Evolutionary conservation across 768 basidiomycete species (phyloP).

Genomic region (Tulasnella sp.): DNA sequence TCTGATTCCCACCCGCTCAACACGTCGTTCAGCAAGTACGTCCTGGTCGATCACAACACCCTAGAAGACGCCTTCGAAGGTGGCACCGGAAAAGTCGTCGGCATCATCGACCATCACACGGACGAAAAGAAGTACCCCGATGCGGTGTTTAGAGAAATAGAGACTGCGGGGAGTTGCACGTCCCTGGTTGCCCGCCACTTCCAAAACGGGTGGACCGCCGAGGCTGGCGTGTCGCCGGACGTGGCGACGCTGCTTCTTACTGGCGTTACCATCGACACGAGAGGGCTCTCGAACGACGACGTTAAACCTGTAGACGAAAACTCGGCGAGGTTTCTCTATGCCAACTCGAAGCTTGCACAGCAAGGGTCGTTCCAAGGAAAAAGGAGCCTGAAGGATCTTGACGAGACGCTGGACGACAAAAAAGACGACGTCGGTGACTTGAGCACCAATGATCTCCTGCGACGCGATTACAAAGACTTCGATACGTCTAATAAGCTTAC

Average conservation of each 20-base stretch:
- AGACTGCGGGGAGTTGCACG: conserved; percentile 73
- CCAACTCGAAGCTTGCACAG: conserved; percentile 54
- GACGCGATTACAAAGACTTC: conserved; percentile 94
- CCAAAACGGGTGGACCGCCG: conserved; percentile 41
- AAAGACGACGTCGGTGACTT: conserved; percentile 74
- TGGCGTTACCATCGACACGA: conserved; percentile 86
- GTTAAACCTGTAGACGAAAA: conserved; percentile 65
- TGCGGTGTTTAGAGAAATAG: conserved; percentile 68
- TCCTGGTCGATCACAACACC: conserved; percentile 90
- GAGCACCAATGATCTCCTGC: conserved; percentile 72
- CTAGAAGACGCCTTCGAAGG: conserved; percentile 53
- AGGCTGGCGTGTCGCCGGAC: conserved; percentile 52
- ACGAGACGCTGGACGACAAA: conserved; percentile 53
- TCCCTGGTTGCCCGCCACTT: conserved; percentile 63
- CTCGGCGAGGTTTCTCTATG: conserved; percentile 63
- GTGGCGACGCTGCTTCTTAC: conserved; percentile 78
- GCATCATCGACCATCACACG: conserved; percentile 88
- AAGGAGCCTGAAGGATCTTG: conserved; percentile 48
- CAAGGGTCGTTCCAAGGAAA: conserved; percentile 42
- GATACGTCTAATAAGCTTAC: conserved; percentile 49
- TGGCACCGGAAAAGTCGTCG: conserved; percentile 55
- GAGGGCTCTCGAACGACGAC: conserved; percentile 77
- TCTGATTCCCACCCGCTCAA: conserved; percentile 45
- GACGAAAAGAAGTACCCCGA: conserved; percentile 74
- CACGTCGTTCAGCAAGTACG: conserved; percentile 63